phyloP scores from a whole-genome alignment of 2,329 filamentous ascomycete genomes.

The Mycocentrospora acerina region DNA sequence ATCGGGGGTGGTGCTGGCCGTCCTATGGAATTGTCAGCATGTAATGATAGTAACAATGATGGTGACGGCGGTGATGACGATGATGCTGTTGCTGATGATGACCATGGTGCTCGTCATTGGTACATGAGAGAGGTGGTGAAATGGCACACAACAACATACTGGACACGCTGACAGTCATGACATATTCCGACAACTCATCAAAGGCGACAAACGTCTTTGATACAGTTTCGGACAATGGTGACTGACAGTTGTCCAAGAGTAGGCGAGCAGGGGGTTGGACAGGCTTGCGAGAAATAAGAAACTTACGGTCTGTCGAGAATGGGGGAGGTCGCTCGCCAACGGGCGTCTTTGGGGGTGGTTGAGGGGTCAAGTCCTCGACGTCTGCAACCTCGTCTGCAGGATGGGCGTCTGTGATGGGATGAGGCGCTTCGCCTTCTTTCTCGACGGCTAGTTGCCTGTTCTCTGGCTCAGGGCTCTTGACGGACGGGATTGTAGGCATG shows the following conservation, averaged over 20 bases:
- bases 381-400: conserved; percentile 53
- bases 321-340: conserved; percentile 45
- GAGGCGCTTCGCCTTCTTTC: conserved; percentile 55
- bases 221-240: conserved; percentile 29
- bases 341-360: conserved; percentile 43
- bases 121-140: no score
- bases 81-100: no score
- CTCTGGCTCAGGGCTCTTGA: conserved; percentile 51
- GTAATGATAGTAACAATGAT: not conserved
- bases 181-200: conserved; percentile 38
- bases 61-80: no score
- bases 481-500: conserved; percentile 70
- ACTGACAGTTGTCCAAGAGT: conserved; percentile 24
- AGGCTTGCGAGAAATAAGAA: conserved; percentile 41
- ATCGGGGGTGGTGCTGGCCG: conserved; percentile 39
- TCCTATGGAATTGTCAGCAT: conserved; percentile 39
- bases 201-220: conserved; percentile 36
- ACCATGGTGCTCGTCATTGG: no score
- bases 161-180: conserved; percentile 42
- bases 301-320: conserved; percentile 55
- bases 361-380: conserved; percentile 53
- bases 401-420: conserved; percentile 45
- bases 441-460: conserved; percentile 47
- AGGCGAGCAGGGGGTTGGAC: conserved; percentile 19
- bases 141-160: conserved; percentile 37